Evolutionary conservation across 345 rosid genomes (phyloP).

Genomic region (Stellera chamaejasme): DNA sequence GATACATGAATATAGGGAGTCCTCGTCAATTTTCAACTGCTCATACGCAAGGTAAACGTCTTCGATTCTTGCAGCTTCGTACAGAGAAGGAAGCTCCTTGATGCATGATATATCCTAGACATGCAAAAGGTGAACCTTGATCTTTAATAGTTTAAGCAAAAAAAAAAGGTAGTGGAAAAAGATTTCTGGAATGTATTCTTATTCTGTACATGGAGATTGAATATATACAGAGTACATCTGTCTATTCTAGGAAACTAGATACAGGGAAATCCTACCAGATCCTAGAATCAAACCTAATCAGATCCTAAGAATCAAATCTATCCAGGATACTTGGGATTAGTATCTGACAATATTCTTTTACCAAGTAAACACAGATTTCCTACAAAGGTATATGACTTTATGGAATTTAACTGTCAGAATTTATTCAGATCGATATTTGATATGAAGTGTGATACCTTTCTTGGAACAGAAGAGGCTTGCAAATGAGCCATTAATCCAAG

Average conservation of each 20-base stretch:
- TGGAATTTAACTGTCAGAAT: not conserved
- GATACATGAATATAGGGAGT: slow-evolving; percentile 79
- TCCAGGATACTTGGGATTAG: too few species aligned
- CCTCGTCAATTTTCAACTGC: slow-evolving; percentile 77
- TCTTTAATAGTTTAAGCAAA: too few species aligned
- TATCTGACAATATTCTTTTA: too few species aligned
- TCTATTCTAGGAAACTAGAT: too few species aligned
- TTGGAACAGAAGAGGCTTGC: slow-evolving; percentile 92
- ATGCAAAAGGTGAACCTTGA: not conserved
- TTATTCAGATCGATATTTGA: not conserved
- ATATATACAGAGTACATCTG: too few species aligned
- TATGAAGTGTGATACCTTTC: slow-evolving; percentile 48
- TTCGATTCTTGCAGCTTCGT: slow-evolving; percentile 82
- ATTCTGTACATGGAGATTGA: too few species aligned
- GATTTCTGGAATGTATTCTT: too few species aligned
- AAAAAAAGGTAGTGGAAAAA: too few species aligned
- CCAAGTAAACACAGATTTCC: too few species aligned
- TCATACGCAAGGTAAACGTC: slow-evolving; percentile 84
- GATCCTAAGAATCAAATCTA: too few species aligned
- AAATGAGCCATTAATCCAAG: slow-evolving; percentile 93
- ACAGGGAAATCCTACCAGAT: too few species aligned
- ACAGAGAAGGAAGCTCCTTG: slow-evolving; percentile 72
- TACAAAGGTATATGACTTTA: not conserved
- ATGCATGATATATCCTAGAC: slow-evolving; percentile 87
- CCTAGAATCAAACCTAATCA: too few species aligned